Conservation (phyloP, 345 rosid genomes). For the Populus pruinosa region DNA sequence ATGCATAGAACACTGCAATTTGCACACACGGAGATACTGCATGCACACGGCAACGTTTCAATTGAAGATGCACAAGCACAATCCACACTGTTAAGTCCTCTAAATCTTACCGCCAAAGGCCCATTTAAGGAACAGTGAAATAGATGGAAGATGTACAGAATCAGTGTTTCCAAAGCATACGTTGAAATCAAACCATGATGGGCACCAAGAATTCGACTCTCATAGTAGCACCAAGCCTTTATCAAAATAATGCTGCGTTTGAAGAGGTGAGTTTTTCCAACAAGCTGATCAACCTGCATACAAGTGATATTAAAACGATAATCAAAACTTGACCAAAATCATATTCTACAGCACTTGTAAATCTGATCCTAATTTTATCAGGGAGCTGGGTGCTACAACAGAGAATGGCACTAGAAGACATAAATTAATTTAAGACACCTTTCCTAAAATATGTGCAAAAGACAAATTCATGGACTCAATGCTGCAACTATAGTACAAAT, state of each 20-base stretch:
- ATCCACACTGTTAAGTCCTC: background rate
- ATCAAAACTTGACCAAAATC: background rate
- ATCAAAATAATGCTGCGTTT: slow-evolving; percentile 72
- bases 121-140: slow-evolving; percentile 64
- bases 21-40: background rate
- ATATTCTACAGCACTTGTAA: background rate
- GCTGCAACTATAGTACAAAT: background rate
- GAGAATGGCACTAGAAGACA: background rate
- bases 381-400: background rate
- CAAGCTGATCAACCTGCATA: slow-evolving; percentile 59
- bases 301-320: slow-evolving; percentile 1
- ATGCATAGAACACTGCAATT: background rate
- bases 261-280: slow-evolving; percentile 75
- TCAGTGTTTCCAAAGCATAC: slow-evolving; percentile 74
- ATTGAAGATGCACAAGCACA: background rate
- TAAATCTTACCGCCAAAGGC: slow-evolving; percentile 65
- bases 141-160: slow-evolving; percentile 66
- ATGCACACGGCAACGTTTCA: background rate
- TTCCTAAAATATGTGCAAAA: background rate
- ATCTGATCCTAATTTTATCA: background rate
- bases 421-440: background rate
- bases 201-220: slow-evolving; percentile 91
- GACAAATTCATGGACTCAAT: background rate
- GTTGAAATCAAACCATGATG: slow-evolving; percentile 80
- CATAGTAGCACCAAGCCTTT: slow-evolving; percentile 96